These are phyloP conservation scores for Nakaseomyces glabratus DNA, from an alignment of 1,139 yeast genomes.

Conservation along the genomic window DNA sequence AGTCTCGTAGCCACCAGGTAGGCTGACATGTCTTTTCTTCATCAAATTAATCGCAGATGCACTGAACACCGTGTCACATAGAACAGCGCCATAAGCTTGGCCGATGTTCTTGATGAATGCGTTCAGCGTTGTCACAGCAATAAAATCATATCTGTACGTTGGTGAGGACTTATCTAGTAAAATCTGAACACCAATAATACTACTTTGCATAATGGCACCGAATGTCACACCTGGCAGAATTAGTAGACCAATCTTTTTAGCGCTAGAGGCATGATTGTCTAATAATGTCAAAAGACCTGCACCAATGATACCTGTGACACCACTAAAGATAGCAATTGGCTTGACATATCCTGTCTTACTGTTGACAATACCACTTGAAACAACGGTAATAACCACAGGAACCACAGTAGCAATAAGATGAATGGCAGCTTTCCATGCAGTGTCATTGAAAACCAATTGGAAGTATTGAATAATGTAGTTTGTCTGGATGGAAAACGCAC, in stretches of 20 bases:
- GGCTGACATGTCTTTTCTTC: background rate
- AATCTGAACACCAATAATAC: conserved; percentile 45
- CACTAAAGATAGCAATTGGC: conserved; percentile 39
- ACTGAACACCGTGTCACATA: conserved; percentile 14
- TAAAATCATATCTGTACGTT: conserved; percentile 15
- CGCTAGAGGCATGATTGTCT: conserved; percentile 32
- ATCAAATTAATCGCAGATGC: conserved; percentile 2
- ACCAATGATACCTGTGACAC: conserved; percentile 42
- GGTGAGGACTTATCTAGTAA: conserved; percentile 17
- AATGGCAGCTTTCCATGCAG: conserved; percentile 51
- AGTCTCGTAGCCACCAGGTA: background rate
- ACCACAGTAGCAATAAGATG: conserved; percentile 48
- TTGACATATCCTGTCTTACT: conserved; percentile 42
- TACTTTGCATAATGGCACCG: conserved; percentile 48
- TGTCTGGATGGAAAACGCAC: conserved; percentile 15
- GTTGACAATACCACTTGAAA: conserved; percentile 40
- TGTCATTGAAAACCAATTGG: conserved; percentile 18
- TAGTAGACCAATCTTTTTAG: conserved; percentile 43
- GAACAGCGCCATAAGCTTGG: conserved; percentile 15
- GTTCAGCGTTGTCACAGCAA: conserved; percentile 18
- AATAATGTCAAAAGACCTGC: conserved; percentile 42
- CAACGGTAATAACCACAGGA: conserved; percentile 42
- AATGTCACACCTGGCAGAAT: conserved; percentile 47
- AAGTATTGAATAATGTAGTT: conserved; percentile 22
- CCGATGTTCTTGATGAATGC: conserved; percentile 3